Evolutionary conservation across 2,329 filamentous ascomycete genomes (phyloP).

Genomic region (Pseudogymnoascus sp.): DNA sequence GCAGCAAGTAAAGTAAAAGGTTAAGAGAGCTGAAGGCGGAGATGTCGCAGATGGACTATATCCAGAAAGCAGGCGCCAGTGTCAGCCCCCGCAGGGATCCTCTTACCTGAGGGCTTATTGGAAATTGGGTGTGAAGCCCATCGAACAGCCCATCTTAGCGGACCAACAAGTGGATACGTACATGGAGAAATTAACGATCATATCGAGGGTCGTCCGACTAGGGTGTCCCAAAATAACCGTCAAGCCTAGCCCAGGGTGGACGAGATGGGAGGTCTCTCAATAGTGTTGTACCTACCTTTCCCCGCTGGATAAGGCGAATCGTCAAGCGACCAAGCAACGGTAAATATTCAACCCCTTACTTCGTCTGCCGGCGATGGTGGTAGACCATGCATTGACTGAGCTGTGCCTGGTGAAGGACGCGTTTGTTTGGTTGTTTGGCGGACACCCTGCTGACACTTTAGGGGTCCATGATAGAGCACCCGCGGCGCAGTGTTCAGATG

Average conservation of each 20-base stretch:
- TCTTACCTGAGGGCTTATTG: not conserved
- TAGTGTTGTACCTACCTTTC: not conserved
- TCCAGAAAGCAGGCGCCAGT: not conserved
- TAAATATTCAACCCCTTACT: not conserved
- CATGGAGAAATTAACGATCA: not conserved
- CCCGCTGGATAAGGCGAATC: not conserved
- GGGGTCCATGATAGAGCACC: not conserved
- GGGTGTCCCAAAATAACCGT: constrained; percentile 1
- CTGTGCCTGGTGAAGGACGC: not conserved
- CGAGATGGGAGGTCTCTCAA: not conserved
- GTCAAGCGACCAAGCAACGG: not conserved
- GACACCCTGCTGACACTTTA: not conserved
- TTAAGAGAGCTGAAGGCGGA: not conserved
- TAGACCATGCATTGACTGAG: not conserved
- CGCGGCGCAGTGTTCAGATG: not conserved
- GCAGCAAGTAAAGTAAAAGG: not conserved
- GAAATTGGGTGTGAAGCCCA: constrained; percentile 2
- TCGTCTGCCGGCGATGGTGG: not conserved
- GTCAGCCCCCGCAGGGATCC: not conserved
- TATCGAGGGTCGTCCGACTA: not conserved
- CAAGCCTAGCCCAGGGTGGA: not conserved
- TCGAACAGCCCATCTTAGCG: not conserved
- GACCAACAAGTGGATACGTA: not conserved
- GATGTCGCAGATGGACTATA: not conserved
- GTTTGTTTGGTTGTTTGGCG: not conserved